Percentiles rank a stretch among this genome's conserved stretches.
Conservation (phyloP, 495 filamentous ascomycete species). For the Pseudoneurospora amorphoporcata region DNA sequence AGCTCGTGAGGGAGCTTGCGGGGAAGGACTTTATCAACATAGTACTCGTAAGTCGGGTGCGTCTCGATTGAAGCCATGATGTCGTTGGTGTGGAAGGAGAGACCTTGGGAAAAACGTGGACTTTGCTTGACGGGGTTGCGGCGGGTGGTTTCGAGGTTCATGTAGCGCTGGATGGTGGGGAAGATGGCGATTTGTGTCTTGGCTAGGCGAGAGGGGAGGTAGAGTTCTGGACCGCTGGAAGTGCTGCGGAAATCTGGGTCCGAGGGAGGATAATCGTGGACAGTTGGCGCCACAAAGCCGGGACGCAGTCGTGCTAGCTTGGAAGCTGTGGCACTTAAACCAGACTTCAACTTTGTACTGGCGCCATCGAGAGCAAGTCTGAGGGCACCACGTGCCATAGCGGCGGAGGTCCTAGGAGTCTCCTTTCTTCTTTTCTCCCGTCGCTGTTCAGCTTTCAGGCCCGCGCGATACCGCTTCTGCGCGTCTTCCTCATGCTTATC, state of each 20-base stretch:
- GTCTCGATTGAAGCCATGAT: neutral
- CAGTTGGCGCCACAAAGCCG: neutral
- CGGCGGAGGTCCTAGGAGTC: neutral
- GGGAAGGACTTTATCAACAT: neutral
- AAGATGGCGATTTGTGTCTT: slow-evolving; percentile 32
- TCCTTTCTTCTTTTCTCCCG: neutral
- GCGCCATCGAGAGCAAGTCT: neutral
- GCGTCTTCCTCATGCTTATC: slow-evolving; percentile 7
- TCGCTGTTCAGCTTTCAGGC: neutral
- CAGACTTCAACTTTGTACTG: neutral
- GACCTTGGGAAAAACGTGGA: slow-evolving; percentile 9
- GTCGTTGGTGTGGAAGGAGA: neutral
- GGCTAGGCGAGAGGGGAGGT: slow-evolving; percentile 22
- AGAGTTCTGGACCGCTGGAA: slow-evolving; percentile 1
- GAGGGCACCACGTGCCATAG: neutral
- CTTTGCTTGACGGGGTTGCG: slow-evolving; percentile 20
- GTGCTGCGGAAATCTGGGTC: no score
- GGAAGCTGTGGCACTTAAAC: neutral
- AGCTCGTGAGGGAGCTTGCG: neutral
- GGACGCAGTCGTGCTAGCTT: neutral
- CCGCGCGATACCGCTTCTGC: neutral
- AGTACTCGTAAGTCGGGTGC: neutral
- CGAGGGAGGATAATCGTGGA: neutral
- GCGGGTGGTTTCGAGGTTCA: neutral
- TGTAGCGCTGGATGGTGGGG: slow-evolving; percentile 28